phyloP scores from a whole-genome alignment of 768 basidiomycete genomes.

The Boletus speciosus region DNA sequence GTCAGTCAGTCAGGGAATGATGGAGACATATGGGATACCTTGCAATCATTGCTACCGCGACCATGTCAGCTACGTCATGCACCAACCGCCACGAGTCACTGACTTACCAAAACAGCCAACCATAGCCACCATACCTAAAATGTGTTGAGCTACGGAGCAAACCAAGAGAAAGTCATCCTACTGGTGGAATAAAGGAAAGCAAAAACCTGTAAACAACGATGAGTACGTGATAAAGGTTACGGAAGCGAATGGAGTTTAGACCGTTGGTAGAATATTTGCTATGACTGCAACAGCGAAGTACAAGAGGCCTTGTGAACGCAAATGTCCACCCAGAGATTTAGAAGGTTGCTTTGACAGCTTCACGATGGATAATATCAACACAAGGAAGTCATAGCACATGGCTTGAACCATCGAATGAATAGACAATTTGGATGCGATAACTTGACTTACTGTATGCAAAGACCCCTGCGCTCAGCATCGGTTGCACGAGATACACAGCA shows the following conservation, averaged over 20 bases:
- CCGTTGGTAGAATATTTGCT: constrained; percentile 9
- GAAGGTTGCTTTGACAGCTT: background rate
- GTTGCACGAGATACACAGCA: background rate
- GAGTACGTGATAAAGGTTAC: background rate
- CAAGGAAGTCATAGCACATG: background rate
- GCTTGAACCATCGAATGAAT: background rate
- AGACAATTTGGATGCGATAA: background rate
- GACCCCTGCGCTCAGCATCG: background rate
- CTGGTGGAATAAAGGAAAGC: background rate
- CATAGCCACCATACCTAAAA: constrained; percentile 3
- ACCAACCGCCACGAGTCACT: background rate
- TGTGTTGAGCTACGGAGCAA: background rate
- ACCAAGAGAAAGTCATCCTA: background rate
- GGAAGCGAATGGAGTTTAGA: background rate
- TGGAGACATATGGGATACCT: background rate
- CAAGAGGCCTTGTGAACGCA: background rate
- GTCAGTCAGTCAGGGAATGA: no score
- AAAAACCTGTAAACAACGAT: constrained; percentile 7
- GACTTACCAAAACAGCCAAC: constrained; percentile 3
- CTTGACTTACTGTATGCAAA: background rate
- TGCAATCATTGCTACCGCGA: background rate
- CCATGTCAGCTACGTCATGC: background rate
- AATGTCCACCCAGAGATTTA: background rate
- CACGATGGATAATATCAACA: background rate
- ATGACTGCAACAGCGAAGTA: constrained; percentile 3